A percentile compares a stretch with the other conserved stretches of the same genome.
These are phyloP conservation scores for Penicillium sp. DNA, from an alignment of 2,329 filamentous ascomycete species.

Conservation along the genomic window DNA sequence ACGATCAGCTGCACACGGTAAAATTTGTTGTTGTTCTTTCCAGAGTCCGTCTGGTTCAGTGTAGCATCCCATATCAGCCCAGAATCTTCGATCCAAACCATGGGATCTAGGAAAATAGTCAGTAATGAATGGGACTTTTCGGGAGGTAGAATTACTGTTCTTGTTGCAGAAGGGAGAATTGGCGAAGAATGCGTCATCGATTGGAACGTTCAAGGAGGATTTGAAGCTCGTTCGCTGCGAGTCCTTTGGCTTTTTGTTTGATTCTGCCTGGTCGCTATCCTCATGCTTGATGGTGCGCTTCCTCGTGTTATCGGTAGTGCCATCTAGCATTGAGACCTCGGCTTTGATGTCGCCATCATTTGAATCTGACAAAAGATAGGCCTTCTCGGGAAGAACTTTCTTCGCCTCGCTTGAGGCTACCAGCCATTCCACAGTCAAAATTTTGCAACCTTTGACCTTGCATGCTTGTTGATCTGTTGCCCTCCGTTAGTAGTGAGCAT, in stretches of 20 bases:
- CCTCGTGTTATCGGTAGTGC: slow-evolving; percentile 18
- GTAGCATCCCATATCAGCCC: slow-evolving; percentile 75
- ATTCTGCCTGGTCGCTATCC: slow-evolving; percentile 2
- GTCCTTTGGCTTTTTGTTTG: slow-evolving; percentile 44
- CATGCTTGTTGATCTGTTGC: slow-evolving; percentile 46
- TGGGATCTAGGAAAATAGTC: not conserved
- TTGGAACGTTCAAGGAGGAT: slow-evolving; percentile 39
- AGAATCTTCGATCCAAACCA: slow-evolving; percentile 65
- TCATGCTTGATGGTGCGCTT: slow-evolving; percentile 19
- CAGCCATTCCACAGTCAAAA: slow-evolving; percentile 64
- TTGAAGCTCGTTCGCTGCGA: slow-evolving; percentile 47
- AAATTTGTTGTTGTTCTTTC: slow-evolving; percentile 78
- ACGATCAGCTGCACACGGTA: slow-evolving; percentile 69
- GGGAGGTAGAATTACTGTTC: not conserved
- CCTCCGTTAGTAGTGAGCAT: not conserved
- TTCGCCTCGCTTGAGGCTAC: slow-evolving; percentile 51
- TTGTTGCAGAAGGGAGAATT: not conserved
- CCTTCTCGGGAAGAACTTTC: slow-evolving; percentile 41
- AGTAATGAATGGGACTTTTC: not conserved
- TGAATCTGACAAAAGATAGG: slow-evolving; percentile 32
- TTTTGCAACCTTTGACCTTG: slow-evolving; percentile 48
- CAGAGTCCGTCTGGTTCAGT: slow-evolving; percentile 73
- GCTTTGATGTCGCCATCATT: not conserved
- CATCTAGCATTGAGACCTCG: slow-evolving; percentile 17
- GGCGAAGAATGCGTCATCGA: slow-evolving; percentile 45